phyloP scores from a whole-genome alignment of 2,329 filamentous ascomycete genomes.

The Cordyceps tenuipes region DNA sequence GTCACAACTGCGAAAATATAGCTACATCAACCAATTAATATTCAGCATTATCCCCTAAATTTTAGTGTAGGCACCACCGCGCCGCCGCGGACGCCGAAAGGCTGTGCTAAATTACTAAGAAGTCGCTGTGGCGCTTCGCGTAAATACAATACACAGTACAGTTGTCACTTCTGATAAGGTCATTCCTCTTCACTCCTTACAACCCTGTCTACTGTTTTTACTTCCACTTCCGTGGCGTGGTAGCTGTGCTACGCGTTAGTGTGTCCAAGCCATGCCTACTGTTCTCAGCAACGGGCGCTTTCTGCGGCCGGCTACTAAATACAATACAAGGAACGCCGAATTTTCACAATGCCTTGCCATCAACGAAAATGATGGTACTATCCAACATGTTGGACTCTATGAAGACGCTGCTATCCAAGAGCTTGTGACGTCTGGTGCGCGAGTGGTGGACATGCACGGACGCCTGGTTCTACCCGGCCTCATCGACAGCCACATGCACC shows the following conservation, averaged over 20 bases:
- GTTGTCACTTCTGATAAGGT: not conserved
- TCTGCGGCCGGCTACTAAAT: not conserved
- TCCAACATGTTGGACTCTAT: not conserved
- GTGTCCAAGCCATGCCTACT: not conserved
- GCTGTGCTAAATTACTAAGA: not conserved
- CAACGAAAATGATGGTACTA: not conserved
- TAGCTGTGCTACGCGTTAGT: not conserved
- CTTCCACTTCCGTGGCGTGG: not conserved
- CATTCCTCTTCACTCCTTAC: not conserved
- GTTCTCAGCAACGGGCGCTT: constrained; percentile 2
- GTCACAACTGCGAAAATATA: too few species aligned
- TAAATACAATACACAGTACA: not conserved
- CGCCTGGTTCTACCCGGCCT: constrained; percentile 28
- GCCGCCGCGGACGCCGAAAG: not conserved
- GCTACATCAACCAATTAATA: too few species aligned
- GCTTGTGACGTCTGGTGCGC: constrained; percentile 1
- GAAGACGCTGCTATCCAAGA: constrained; percentile 1
- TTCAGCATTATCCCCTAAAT: too few species aligned
- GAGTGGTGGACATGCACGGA: constrained; percentile 9
- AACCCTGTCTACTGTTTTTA: not conserved
- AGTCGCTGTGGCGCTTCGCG: not conserved
- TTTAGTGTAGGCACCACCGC: too few species aligned
- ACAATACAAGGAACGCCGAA: constrained; percentile 1
- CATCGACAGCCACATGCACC: constrained; percentile 37
- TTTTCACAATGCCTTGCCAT: not conserved